phyloP scores from a whole-genome alignment of 2,329 filamentous ascomycete genomes.

The Penicillium sumatraense region DNA sequence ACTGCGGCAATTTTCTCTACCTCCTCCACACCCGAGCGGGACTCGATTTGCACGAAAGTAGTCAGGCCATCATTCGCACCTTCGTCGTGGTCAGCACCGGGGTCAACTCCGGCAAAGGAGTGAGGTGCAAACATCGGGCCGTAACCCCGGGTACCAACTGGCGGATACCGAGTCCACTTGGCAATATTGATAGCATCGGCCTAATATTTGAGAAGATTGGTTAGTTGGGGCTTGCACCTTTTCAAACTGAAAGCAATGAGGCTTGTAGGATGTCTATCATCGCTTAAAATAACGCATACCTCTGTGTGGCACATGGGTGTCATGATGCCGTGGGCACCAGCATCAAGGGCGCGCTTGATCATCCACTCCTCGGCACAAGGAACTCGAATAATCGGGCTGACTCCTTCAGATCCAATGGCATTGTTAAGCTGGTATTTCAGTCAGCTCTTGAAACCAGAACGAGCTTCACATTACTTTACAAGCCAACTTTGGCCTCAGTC shows the following conservation, averaged over 20 bases:
- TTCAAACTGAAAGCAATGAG: background rate
- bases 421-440: conserved; percentile 26
- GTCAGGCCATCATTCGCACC: conserved; percentile 37
- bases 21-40: conserved; percentile 44
- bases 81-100: conserved; percentile 37
- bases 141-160: conserved; percentile 36
- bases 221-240: no score
- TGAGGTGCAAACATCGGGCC: conserved; percentile 43
- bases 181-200: conserved; percentile 36
- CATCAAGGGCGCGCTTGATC: conserved; percentile 46
- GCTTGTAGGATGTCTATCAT: background rate
- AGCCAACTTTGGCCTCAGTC: background rate
- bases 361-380: conserved; percentile 43
- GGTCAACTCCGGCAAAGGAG: conserved; percentile 31
- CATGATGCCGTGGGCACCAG: conserved; percentile 43
- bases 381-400: conserved; percentile 41
- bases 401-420: conserved; percentile 42
- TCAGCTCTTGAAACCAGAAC: conserved; percentile 6
- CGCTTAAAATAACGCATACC: conserved; percentile 19
- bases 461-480: no score
- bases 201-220: conserved; percentile 23
- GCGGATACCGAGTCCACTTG: conserved; percentile 37
- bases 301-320: conserved; percentile 41
- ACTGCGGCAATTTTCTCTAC: conserved; percentile 51
- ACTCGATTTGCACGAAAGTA: conserved; percentile 49